Percentiles rank a stretch among this genome's conserved stretches.
Conservation (phyloP, 371 early-diverging fungal genomes). For the Batkoa obscura region DNA sequence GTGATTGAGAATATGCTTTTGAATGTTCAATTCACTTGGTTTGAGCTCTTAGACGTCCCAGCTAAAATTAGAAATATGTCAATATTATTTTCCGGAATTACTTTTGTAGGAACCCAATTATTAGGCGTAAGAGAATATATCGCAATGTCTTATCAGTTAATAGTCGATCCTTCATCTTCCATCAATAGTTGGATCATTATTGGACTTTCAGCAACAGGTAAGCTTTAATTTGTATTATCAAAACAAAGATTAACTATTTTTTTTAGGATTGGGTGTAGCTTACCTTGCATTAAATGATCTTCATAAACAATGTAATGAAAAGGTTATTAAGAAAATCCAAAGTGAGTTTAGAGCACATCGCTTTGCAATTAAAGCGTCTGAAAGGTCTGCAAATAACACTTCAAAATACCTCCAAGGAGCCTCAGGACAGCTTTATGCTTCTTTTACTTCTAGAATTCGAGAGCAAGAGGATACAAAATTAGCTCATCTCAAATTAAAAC, state of each 20-base stretch:
- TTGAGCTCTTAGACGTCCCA: not conserved
- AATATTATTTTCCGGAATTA: not conserved
- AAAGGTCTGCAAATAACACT: not conserved
- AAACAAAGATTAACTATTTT: not conserved
- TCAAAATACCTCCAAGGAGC: not conserved
- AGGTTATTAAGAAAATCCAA: not conserved
- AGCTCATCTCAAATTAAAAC: not conserved
- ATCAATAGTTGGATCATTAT: not conserved
- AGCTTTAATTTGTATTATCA: not conserved
- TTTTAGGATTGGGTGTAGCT: not conserved
- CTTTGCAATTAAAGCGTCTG: not conserved
- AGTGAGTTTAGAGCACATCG: not conserved
- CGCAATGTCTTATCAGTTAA: not conserved
- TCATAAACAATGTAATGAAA: not conserved
- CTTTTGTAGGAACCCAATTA: not conserved
- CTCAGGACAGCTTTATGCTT: not conserved
- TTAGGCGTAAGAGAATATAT: not conserved
- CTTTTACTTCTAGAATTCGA: not conserved
- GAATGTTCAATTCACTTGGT: not conserved
- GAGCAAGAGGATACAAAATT: not conserved
- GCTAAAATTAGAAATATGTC: not conserved
- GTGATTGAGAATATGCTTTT: not conserved
- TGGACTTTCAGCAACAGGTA: not conserved
- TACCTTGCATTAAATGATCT: not conserved
- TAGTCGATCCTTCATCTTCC: not conserved